Percentiles rank a stretch among this genome's conserved stretches.
Evolutionary conservation across 495 filamentous ascomycete species (phyloP).

Genomic region (Lophium mytilinum): DNA sequence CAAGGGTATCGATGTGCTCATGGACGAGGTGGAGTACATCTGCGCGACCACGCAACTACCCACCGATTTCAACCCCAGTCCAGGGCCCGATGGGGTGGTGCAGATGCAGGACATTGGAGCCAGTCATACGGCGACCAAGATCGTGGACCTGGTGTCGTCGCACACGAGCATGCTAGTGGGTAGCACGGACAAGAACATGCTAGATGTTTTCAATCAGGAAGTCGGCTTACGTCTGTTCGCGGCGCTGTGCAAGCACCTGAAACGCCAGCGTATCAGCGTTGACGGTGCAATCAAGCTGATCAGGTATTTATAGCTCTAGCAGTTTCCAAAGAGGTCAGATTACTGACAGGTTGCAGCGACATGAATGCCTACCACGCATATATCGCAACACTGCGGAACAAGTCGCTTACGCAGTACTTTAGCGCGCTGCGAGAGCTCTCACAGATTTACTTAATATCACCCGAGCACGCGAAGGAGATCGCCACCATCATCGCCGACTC

Average conservation of each 20-base stretch:
- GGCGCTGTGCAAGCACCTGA: constrained; percentile 90
- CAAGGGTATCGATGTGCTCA: constrained; percentile 95
- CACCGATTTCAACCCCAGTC: constrained; percentile 82
- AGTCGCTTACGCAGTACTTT: constrained; percentile 80
- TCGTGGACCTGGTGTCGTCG: constrained; percentile 76
- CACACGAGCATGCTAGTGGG: constrained; percentile 89
- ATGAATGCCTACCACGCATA: constrained; percentile 91
- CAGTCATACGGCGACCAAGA: constrained; percentile 63
- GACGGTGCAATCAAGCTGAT: constrained; percentile 90
- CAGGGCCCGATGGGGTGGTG: constrained; percentile 28
- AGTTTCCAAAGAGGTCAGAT: neutral
- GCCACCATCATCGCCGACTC: constrained; percentile 89
- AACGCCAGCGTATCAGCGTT: constrained; percentile 84
- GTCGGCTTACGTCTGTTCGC: constrained; percentile 87
- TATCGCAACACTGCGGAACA: constrained; percentile 70
- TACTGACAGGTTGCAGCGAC: constrained; percentile 47
- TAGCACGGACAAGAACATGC: constrained; percentile 91
- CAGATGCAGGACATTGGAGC: constrained; percentile 68
- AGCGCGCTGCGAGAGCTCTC: constrained; percentile 82
- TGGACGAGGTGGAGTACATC: constrained; percentile 96
- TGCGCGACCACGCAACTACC: constrained; percentile 80
- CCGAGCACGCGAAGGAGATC: constrained; percentile 84
- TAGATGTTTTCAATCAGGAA: constrained; percentile 98
- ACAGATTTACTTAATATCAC: constrained; percentile 91
- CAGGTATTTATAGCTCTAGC: constrained; percentile 41